Evolutionary conservation across 2,329 filamentous ascomycete species (phyloP).

Genomic region (Ophiognomonia clavigignenti-juglandacearum): DNA sequence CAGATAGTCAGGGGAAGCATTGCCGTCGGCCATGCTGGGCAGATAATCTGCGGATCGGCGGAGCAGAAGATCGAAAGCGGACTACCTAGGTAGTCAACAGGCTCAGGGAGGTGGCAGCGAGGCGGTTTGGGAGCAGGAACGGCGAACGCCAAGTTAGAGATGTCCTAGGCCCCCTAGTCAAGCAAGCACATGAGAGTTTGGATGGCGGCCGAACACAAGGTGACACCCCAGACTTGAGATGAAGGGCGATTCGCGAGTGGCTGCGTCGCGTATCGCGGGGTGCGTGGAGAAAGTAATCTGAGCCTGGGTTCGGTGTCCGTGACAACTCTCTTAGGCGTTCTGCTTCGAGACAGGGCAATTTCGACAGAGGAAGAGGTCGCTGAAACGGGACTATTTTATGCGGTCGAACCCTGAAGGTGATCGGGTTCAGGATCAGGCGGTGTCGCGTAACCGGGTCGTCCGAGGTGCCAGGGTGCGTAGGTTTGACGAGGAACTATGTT

Average conservation of each 20-base stretch:
- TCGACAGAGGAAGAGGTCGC: background rate
- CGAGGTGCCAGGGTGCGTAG: too few species aligned
- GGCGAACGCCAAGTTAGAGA: constrained; percentile 6
- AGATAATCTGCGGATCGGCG: background rate
- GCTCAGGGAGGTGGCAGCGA: too few species aligned
- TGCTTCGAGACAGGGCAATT: background rate
- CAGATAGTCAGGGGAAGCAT: constrained; percentile 16
- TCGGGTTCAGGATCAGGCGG: too few species aligned
- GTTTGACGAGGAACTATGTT: too few species aligned
- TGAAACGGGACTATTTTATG: background rate
- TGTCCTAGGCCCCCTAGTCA: constrained; percentile 3
- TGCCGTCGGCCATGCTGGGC: constrained; percentile 15
- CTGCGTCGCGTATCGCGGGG: background rate
- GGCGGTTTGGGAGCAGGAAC: background rate
- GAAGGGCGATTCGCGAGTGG: background rate
- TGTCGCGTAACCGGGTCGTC: too few species aligned
- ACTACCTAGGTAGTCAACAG: too few species aligned
- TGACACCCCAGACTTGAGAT: background rate
- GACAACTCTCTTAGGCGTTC: background rate
- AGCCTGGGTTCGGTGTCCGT: background rate
- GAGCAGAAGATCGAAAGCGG: too few species aligned
- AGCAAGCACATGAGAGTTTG: background rate
- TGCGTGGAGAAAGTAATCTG: background rate
- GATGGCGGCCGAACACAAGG: background rate
- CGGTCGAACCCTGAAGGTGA: background rate